Conservation (phyloP, 768 basidiomycete genomes). For the Phylloporus sp. region DNA sequence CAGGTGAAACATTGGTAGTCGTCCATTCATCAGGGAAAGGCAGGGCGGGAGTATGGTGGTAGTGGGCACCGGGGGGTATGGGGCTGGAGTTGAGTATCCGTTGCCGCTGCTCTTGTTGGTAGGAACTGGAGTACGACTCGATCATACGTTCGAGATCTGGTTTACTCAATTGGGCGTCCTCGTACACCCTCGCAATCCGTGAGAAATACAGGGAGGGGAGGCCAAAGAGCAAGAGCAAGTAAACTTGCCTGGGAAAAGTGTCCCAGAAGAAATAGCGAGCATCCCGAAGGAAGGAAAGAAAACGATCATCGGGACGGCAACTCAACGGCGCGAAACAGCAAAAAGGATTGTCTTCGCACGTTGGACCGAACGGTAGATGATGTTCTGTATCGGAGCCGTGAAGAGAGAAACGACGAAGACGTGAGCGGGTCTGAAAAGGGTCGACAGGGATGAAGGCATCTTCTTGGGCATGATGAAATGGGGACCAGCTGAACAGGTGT, state of each 20-base stretch:
- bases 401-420: slow-evolving; percentile 19
- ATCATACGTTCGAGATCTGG: slow-evolving; percentile 63
- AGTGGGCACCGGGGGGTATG: slow-evolving; percentile 25
- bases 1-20: slow-evolving; percentile 50
- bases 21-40: slow-evolving; percentile 57
- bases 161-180: slow-evolving; percentile 72
- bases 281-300: slow-evolving; percentile 17
- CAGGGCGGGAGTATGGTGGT: slow-evolving; percentile 22
- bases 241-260: slow-evolving; percentile 40
- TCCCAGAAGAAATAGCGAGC: slow-evolving; percentile 30
- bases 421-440: slow-evolving; percentile 41
- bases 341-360: slow-evolving; percentile 19
- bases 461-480: slow-evolving; percentile 48
- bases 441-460: slow-evolving; percentile 56
- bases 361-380: slow-evolving; percentile 14
- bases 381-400: slow-evolving; percentile 20
- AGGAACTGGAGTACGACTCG: slow-evolving; percentile 27
- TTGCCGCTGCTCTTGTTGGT: slow-evolving; percentile 13
- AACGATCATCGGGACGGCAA: slow-evolving; percentile 11
- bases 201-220: slow-evolving; percentile 80
- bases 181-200: slow-evolving; percentile 70
- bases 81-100: slow-evolving; percentile 21
- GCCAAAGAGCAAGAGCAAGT: slow-evolving; percentile 51
- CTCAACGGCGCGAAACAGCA: slow-evolving; percentile 20
- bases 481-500: slow-evolving; percentile 52